A percentile compares a stretch with the other conserved stretches of the same genome.
Evolutionary conservation across 768 basidiomycete species (phyloP).

Genomic region (Trametes cubensis): DNA sequence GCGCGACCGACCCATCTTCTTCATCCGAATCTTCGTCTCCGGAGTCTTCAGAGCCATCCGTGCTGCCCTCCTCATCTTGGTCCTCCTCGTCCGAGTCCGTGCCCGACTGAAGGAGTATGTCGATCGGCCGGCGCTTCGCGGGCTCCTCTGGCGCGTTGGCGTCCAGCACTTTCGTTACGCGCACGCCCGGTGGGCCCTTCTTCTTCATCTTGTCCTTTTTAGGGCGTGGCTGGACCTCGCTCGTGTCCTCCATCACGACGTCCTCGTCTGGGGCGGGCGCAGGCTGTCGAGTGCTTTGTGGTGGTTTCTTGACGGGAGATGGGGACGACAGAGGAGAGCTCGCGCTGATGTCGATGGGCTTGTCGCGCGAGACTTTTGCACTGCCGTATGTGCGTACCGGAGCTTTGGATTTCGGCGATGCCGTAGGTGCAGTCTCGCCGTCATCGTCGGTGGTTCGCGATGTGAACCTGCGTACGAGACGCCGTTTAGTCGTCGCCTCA

Average conservation of each 20-base stretch:
- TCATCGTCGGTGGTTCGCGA: slow-evolving; percentile 22
- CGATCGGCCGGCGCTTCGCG: slow-evolving; percentile 7
- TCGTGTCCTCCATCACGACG: neutral
- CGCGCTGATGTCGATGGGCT: neutral
- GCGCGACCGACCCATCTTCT: slow-evolving; percentile 41
- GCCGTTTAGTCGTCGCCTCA: neutral
- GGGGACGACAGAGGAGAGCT: slow-evolving; percentile 2
- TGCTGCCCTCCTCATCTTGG: slow-evolving; percentile 36
- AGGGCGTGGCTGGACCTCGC: slow-evolving; percentile 10
- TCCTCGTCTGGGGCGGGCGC: neutral
- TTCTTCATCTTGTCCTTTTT: slow-evolving; percentile 4
- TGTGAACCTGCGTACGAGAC: slow-evolving; percentile 17
- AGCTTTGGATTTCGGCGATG: neutral
- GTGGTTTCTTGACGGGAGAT: slow-evolving; percentile 12
- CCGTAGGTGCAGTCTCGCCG: neutral
- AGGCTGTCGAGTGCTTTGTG: neutral
- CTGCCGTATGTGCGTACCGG: slow-evolving; percentile 12
- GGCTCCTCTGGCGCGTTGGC: neutral
- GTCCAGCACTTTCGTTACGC: slow-evolving; percentile 8
- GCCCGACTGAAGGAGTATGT: neutral
- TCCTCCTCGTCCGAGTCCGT: slow-evolving; percentile 24
- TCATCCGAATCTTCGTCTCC: slow-evolving; percentile 36
- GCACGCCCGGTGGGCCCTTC: slow-evolving; percentile 12
- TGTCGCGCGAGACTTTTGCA: slow-evolving; percentile 1
- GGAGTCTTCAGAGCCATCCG: slow-evolving; percentile 36